Base-by-base conservation (phyloP, 106 monocot genomes). In the Allium fistulosum region DNA sequence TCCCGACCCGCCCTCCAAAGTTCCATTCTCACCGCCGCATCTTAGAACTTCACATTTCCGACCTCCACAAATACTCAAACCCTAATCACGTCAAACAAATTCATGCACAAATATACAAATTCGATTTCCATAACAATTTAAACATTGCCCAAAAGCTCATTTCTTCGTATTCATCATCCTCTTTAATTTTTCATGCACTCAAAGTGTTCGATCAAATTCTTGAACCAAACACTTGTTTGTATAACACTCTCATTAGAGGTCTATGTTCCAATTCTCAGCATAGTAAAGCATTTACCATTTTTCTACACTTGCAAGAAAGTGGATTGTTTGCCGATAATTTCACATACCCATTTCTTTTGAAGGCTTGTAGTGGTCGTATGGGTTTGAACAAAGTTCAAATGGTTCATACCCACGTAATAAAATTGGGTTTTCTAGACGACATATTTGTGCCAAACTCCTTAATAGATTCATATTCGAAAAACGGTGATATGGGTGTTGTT, bases 321-420 rank as follows among this genome's bases (percentile, higher is more conserved):
- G 72, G 61, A 18, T 27, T 84, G 11, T 45, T 66, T 48, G 68
- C 80, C 27, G 94, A 94, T 57, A 80, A 67, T 46, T 94, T 87
- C 74, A 94, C 94, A 10, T 94, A 75, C 71, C 75, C 87, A 5
- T 85, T 82, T 57, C 87, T 94, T 58, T 80, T 94, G 57, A 90
- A 78, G 75, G 84, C 90, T 14, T 83, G 70, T 48, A 47, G 16
- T 17, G 72, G 71, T 49, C 26, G 6, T 0, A 26, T 11, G 9
- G 63, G 71, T 10, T 57, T 83, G 26, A 13, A 59, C 27, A 69
- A 28, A 4, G 72, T 94, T 7, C 58, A 85, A 26, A 77, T 77
- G 73, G 58, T 87, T 4, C 90, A 94, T 56, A 13, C 85, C 60
- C 90, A 90, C 27, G 68, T 90, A 62, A 52, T 85, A 2, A 94